These are phyloP conservation scores for Calamus simplicifolius DNA, from an alignment of 176 grass and related monocot species.

Conservation along the genomic window DNA sequence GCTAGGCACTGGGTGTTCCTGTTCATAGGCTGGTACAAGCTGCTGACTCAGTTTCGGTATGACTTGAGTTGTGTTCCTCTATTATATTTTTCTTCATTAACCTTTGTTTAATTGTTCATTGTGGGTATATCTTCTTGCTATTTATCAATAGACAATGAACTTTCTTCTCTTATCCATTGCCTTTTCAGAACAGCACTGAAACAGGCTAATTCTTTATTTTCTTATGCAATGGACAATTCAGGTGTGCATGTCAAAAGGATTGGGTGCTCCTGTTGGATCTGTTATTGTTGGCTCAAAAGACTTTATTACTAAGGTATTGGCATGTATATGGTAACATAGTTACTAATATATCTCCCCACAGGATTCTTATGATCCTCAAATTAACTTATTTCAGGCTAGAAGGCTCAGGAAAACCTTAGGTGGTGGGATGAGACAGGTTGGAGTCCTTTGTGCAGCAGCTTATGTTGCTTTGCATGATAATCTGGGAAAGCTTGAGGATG, in stretches of 20 bases:
- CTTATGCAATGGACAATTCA: conserved; percentile 18
- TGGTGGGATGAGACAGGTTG: conserved; percentile 97
- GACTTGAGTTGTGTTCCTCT: not conserved
- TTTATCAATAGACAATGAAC: too few relatives aligned
- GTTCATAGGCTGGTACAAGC: conserved; percentile 72
- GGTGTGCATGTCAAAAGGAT: conserved; percentile 91
- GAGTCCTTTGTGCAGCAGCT: conserved; percentile 83
- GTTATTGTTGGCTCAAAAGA: conserved; percentile 62
- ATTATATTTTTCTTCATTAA: not conserved
- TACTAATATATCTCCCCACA: not conserved
- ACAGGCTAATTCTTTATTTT: not conserved
- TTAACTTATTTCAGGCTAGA: conserved; percentile 40
- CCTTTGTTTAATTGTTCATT: too few relatives aligned
- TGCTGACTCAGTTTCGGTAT: conserved; percentile 93
- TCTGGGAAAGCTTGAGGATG: conserved; percentile 58
- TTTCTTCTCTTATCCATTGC: too few relatives aligned
- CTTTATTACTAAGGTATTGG: conserved; percentile 72
- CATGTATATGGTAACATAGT: not conserved
- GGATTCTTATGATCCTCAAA: not conserved
- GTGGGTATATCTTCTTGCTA: too few relatives aligned
- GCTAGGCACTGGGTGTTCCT: conserved; percentile 71
- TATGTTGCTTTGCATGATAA: conserved; percentile 62
- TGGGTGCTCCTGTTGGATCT: conserved; percentile 88
- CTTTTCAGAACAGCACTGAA: too few relatives aligned
- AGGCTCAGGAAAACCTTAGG: conserved; percentile 89